These are phyloP conservation scores for Akanthomyces dipterigenus DNA, from an alignment of 2,329 filamentous ascomycete species.

Conservation along the genomic window DNA sequence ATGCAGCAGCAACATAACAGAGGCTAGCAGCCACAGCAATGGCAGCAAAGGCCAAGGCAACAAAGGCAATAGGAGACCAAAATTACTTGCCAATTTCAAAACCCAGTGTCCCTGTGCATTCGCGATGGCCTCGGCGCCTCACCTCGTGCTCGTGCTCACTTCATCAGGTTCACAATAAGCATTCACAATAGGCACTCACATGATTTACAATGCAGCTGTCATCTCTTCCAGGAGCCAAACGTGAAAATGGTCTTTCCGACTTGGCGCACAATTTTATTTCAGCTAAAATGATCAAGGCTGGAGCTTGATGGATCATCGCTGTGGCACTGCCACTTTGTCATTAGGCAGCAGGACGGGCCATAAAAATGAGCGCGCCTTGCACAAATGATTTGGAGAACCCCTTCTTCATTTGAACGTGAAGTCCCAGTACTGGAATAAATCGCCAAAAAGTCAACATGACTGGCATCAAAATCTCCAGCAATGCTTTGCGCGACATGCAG, in stretches of 20 bases:
- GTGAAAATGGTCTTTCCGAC: not conserved
- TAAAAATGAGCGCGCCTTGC: not conserved
- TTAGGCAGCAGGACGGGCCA: constrained; percentile 1
- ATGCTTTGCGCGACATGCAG: not conserved
- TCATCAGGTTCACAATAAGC: too few relatives aligned
- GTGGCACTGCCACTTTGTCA: not conserved
- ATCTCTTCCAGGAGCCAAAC: not conserved
- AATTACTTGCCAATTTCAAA: too few relatives aligned
- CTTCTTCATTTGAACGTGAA: not conserved
- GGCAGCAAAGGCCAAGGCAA: too few relatives aligned
- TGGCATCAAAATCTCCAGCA: not conserved
- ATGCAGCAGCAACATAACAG: not conserved
- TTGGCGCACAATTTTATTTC: not conserved
- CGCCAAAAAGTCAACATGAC: not conserved
- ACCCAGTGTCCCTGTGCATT: too few relatives aligned
- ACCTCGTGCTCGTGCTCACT: too few relatives aligned
- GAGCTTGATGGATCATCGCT: not conserved
- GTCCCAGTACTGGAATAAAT: not conserved
- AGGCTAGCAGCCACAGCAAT: too few relatives aligned
- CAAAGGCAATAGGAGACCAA: too few relatives aligned
- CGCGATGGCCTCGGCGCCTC: too few relatives aligned
- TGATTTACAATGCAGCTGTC: not conserved
- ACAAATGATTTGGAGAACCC: not conserved
- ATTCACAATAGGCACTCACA: not conserved
- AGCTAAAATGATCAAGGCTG: not conserved